Conservation (phyloP, 768 basidiomycete genomes). For the Trametes cinnabarina region DNA sequence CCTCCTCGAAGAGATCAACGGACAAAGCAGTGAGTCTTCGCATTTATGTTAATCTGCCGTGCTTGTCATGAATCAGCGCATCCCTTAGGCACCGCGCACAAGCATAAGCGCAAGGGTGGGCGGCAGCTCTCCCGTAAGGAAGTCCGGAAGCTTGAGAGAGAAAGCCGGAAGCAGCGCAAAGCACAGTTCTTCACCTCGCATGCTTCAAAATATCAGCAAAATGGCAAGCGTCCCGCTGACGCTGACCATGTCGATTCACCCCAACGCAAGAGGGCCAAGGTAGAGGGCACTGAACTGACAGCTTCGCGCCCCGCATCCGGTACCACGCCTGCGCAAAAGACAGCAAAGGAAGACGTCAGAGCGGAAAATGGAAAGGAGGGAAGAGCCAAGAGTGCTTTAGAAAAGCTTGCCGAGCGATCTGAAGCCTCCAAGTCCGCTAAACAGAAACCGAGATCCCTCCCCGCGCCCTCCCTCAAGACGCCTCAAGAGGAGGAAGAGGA, state of each 20-base stretch:
- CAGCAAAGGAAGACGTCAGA: background rate
- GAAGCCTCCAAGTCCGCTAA: background rate
- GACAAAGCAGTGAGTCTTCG: slow-evolving; percentile 9
- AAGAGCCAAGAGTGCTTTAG: slow-evolving; percentile 31
- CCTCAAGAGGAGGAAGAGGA: slow-evolving; percentile 69
- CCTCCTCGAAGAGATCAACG: slow-evolving; percentile 28
- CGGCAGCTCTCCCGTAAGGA: slow-evolving; percentile 52
- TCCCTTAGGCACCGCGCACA: slow-evolving; percentile 9
- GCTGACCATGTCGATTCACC: slow-evolving; percentile 46
- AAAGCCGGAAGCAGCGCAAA: slow-evolving; percentile 58
- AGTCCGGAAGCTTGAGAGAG: slow-evolving; percentile 59
- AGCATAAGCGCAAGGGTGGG: slow-evolving; percentile 18
- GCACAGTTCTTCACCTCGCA: slow-evolving; percentile 51
- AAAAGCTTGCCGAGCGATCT: slow-evolving; percentile 32
- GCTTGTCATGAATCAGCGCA: background rate
- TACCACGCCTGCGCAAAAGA: background rate
- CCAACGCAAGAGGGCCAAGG: slow-evolving; percentile 48
- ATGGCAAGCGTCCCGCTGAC: slow-evolving; percentile 41
- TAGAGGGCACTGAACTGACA: slow-evolving; percentile 19
- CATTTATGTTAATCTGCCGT: too few species aligned
- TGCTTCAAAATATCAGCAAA: background rate
- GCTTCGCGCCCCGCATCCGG: background rate
- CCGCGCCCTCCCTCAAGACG: slow-evolving; percentile 27
- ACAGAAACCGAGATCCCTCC: background rate
- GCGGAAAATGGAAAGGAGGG: background rate